Evolutionary conservation across 1,139 yeast genomes (phyloP).

Genomic region (Ashbya aceris): DNA sequence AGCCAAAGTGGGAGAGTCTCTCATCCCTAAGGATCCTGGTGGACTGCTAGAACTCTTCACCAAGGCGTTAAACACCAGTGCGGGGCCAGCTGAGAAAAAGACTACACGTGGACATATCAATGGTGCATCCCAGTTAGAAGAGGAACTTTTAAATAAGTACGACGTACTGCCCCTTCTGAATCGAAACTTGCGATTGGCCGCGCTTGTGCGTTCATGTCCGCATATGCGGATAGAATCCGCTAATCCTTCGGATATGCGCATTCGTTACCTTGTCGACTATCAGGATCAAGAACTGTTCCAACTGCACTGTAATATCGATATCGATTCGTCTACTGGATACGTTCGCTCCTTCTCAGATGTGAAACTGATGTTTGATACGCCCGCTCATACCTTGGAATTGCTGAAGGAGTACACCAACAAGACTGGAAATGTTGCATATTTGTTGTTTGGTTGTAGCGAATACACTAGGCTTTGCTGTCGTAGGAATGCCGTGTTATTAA

Average conservation of each 20-base stretch:
- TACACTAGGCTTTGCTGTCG: conserved; percentile 9
- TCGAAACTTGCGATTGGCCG: background rate
- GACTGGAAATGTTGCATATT: conserved; percentile 6
- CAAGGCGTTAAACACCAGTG: background rate
- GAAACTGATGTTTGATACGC: background rate
- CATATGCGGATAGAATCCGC: background rate
- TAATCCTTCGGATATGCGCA: background rate
- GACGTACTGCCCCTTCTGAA: conserved; percentile 8
- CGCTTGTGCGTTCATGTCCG: conserved; percentile 6
- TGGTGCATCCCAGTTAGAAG: conserved; percentile 1
- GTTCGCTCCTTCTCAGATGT: conserved; percentile 1
- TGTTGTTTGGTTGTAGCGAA: conserved; percentile 15
- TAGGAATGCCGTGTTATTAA: conserved; percentile 2
- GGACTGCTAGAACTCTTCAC: conserved; percentile 1
- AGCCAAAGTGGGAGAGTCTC: background rate
- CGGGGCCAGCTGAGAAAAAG: background rate
- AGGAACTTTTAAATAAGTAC: conserved; percentile 4
- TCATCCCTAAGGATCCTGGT: background rate
- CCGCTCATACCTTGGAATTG: background rate
- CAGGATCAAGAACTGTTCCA: background rate
- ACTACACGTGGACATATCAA: background rate
- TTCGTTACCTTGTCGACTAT: background rate
- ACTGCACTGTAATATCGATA: background rate
- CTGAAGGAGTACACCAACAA: conserved; percentile 2
- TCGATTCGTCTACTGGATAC: background rate